Evolutionary conservation across 305 asterid species (phyloP).

Genomic region (Solanum hybrid): DNA sequence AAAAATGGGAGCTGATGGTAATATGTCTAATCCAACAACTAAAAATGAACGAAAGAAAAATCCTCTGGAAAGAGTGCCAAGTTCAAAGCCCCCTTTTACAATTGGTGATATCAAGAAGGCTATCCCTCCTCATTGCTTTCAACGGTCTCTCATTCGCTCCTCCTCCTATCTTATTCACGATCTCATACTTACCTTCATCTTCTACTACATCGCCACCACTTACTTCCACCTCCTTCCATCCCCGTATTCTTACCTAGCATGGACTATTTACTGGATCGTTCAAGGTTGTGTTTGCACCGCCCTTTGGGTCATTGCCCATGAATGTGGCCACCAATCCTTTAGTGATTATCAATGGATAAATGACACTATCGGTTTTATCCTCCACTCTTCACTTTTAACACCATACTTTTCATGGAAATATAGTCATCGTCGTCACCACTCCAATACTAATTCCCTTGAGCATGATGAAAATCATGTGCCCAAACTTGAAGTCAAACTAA

Average conservation of each 20-base stretch:
- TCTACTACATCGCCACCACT: not conserved
- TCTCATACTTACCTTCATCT: not conserved
- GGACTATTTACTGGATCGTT: not conserved
- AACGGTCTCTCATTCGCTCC: not conserved
- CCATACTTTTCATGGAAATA: conserved; percentile 16
- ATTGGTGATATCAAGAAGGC: not conserved
- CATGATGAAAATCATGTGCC: not conserved
- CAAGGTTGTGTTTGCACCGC: not conserved
- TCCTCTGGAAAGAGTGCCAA: not conserved
- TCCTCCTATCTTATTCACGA: not conserved
- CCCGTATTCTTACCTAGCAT: not conserved
- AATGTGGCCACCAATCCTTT: not conserved
- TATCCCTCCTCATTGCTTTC: not conserved
- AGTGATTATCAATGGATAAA: conserved; percentile 1
- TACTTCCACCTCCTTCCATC: not conserved
- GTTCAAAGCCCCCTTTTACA: not conserved
- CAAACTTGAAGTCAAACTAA: not conserved
- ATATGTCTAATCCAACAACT: not conserved
- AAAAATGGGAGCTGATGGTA: not conserved
- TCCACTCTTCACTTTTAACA: conserved; percentile 1
- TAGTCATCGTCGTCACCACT: conserved; percentile 7
- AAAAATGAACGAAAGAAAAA: not conserved
- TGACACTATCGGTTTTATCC: not conserved
- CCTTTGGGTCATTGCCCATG: not conserved
- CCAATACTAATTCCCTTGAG: not conserved